These are phyloP conservation scores for Entomortierella chlamydospora DNA, from an alignment of 192 early-diverging fungal species.

Conservation along the genomic window DNA sequence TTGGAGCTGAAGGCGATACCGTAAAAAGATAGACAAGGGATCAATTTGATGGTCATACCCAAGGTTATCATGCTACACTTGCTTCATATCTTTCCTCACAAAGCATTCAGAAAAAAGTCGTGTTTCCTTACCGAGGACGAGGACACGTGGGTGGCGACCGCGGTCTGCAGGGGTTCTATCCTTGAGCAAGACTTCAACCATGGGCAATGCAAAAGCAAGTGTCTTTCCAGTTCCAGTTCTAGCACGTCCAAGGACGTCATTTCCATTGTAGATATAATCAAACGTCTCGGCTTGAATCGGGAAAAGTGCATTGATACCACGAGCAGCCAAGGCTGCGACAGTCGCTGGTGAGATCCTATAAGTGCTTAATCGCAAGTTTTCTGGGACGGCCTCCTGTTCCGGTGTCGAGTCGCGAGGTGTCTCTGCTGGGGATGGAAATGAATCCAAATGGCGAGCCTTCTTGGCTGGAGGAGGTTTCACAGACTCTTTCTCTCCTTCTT, in stretches of 20 bases:
- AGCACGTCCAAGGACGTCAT: constrained; percentile 78
- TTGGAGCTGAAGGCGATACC: constrained; percentile 68
- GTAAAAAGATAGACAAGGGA: neutral
- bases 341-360: constrained; percentile 77
- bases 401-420: constrained; percentile 49
- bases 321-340: constrained; percentile 69
- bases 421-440: constrained; percentile 29
- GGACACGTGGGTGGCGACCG: constrained; percentile 63
- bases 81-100: no score
- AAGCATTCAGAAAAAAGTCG: no score
- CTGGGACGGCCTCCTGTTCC: constrained; percentile 63
- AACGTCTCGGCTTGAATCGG: constrained; percentile 95
- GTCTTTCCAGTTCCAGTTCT: constrained; percentile 87
- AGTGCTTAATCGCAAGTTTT: constrained; percentile 65
- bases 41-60: neutral
- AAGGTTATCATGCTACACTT: no score
- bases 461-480: constrained; percentile 47
- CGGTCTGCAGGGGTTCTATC: constrained; percentile 37
- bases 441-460: constrained; percentile 25
- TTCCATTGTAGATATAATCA: constrained; percentile 76
- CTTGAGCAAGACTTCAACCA: constrained; percentile 72
- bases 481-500: constrained; percentile 51
- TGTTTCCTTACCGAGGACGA: constrained; percentile 65
- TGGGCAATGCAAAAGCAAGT: constrained; percentile 80
- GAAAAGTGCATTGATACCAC: constrained; percentile 87